Evolutionary conservation across 164 flowering plant genomes (phyloP), one percentile per base, ranked within the genome.

Genomic region (Umbilicus rupestris): DNA sequence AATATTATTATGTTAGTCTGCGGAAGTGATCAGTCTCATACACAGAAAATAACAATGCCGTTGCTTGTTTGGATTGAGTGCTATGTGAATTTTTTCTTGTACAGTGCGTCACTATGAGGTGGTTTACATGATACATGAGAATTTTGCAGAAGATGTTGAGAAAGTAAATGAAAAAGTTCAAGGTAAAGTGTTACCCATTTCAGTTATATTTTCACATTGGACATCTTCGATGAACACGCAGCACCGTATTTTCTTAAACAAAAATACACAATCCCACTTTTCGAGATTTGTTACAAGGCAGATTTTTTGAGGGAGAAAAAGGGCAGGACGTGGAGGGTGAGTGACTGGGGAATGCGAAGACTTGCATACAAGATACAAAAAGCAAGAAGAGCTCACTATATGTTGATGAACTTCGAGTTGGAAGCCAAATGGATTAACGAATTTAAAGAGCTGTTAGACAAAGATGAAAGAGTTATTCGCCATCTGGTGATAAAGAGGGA

Each of bases 81-180:
- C 16, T 63, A 31, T 37, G 42, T 33, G 42, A 39, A 16, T n/a
- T 29, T 17, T 31, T 20, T 70, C 37, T 69, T 71, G 59, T 66
- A 29, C 84, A 93, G 98, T 81, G 83, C 89, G 98, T 45, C 98
- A 93, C 70, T 93, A 93, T 77, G 98, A 93, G 78, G 92, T 90
- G 72, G 92, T 93, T 39, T 93, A 84, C 74, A 68, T 93, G 45
- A 86, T 90, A 66, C 97, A 93, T 67, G 92, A 90, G 81, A 79
- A 93, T 70, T 77, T 72, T 68, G 80, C 45, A 5, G 93, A 89
- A 24, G 87, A 87, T 77, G 90, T 89, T 75, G 87, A 68, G 66
- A 78, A 69, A 73, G 89, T 94, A n/a, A 89, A 82, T 66, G 73
- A 83, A 70, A 89, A 89, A 80, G 78, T 89, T 69, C 80, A 82